These are phyloP conservation scores for Pyricularia pennisetigena DNA, from an alignment of 2,329 filamentous ascomycete species.

Conservation along the genomic window DNA sequence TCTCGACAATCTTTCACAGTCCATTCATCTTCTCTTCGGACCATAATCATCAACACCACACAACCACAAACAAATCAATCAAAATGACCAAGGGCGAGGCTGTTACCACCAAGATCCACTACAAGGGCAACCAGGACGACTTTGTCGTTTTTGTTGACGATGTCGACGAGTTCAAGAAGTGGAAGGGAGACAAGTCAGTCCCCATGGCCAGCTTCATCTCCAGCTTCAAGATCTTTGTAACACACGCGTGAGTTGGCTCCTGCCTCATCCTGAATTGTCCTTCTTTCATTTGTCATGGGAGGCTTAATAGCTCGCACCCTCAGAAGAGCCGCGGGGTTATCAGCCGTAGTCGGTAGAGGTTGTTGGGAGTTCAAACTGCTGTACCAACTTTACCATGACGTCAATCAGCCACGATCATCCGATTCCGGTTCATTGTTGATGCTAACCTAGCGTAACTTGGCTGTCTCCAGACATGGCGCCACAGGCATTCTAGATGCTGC, in stretches of 20 bases:
- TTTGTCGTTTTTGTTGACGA: constrained; percentile 53
- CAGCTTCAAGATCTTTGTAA: constrained; percentile 81
- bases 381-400: background rate
- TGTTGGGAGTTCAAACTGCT: background rate
- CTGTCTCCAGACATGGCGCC: constrained; percentile 61
- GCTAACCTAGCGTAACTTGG: constrained; percentile 4
- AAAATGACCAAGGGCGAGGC: constrained; percentile 66
- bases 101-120: constrained; percentile 69
- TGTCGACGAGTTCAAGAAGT: constrained; percentile 60
- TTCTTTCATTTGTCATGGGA: too few species aligned
- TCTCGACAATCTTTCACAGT: background rate
- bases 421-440: background rate
- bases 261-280: background rate
- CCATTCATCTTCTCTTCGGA: background rate
- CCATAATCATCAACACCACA: constrained; percentile 4
- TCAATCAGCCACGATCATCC: background rate
- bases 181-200: constrained; percentile 41
- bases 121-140: constrained; percentile 56
- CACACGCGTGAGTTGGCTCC: constrained; percentile 63
- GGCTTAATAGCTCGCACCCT: background rate
- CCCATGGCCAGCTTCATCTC: constrained; percentile 6
- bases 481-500: constrained; percentile 73
- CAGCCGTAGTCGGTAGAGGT: background rate
- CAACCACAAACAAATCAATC: constrained; percentile 10
- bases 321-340: background rate